Evolutionary conservation across 805 yeast species (phyloP).

Genomic region (Candida adriatica): DNA sequence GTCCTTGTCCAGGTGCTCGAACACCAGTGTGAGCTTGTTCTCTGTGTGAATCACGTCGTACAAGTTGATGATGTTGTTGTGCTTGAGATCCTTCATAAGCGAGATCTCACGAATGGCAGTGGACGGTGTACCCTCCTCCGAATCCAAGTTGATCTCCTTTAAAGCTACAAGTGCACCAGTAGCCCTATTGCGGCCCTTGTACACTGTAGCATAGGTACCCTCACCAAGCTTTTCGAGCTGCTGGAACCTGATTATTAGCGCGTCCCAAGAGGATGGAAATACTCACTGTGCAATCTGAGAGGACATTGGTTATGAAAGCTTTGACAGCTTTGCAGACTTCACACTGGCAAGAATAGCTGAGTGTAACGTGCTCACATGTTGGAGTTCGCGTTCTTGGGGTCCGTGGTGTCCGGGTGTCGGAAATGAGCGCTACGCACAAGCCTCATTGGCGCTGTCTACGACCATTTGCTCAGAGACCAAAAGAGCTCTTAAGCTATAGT

Average conservation of each 20-base stretch:
- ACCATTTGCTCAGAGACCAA: too few relatives aligned
- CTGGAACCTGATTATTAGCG: slow-evolving; percentile 21
- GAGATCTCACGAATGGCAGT: slow-evolving; percentile 97
- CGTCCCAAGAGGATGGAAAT: not conserved
- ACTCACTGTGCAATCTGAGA: not conserved
- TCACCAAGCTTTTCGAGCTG: slow-evolving; percentile 80
- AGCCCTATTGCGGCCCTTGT: slow-evolving; percentile 81
- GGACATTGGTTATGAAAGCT: too few relatives aligned
- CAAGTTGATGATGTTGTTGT: slow-evolving; percentile 84
- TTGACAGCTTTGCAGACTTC: too few relatives aligned
- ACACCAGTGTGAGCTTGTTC: slow-evolving; percentile 87
- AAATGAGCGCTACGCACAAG: too few relatives aligned
- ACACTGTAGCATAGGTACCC: slow-evolving; percentile 98
- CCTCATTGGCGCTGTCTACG: too few relatives aligned
- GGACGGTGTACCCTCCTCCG: slow-evolving; percentile 96
- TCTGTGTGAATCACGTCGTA: slow-evolving; percentile 97
- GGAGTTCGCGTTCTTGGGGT: too few relatives aligned
- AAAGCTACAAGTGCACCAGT: slow-evolving; percentile 89
- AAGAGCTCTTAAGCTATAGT: too few relatives aligned
- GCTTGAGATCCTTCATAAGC: slow-evolving; percentile 87
- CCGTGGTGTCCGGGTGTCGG: too few relatives aligned
- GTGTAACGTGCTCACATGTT: too few relatives aligned
- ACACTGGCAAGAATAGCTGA: too few relatives aligned
- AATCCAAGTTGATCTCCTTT: slow-evolving; percentile 89
- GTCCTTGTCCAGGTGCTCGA: slow-evolving; percentile 91